Percentiles rank a stretch among this genome's conserved stretches.
These are phyloP conservation scores for Leccinum rimulosum DNA, from an alignment of 768 basidiomycete genomes.

Conservation along the genomic window DNA sequence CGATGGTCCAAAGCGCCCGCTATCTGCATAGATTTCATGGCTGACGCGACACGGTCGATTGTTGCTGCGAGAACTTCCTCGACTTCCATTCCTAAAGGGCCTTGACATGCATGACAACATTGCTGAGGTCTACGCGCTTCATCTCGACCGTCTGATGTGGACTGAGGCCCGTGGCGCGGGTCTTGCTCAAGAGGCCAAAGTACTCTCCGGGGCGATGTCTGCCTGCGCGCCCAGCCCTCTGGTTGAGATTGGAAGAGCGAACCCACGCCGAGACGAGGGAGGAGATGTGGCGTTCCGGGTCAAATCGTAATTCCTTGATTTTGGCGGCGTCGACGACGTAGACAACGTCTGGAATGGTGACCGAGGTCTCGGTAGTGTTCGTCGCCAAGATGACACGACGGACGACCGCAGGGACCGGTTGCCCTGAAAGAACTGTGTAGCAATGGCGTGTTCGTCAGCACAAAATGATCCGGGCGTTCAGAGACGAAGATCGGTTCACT, in stretches of 20 bases:
- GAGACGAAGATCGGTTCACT: slow-evolving; percentile 11
- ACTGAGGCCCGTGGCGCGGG: slow-evolving; percentile 57
- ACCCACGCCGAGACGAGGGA: slow-evolving; percentile 90
- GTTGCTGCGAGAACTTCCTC: slow-evolving; percentile 82
- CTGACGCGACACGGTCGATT: slow-evolving; percentile 83
- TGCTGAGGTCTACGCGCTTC: slow-evolving; percentile 86
- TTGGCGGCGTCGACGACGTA: slow-evolving; percentile 90
- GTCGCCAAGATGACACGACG: slow-evolving; percentile 90
- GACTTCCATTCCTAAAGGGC: slow-evolving; percentile 80
- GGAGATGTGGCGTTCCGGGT: slow-evolving; percentile 85
- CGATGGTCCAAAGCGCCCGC: slow-evolving; percentile 80
- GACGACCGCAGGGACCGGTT: slow-evolving; percentile 55
- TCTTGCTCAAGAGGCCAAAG: slow-evolving; percentile 73
- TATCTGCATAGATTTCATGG: slow-evolving; percentile 76
- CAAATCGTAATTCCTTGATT: slow-evolving; percentile 86
- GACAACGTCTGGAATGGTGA: slow-evolving; percentile 94
- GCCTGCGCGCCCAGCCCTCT: slow-evolving; percentile 90
- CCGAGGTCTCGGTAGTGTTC: slow-evolving; percentile 93
- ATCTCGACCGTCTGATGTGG: slow-evolving; percentile 93
- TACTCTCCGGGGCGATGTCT: slow-evolving; percentile 90
- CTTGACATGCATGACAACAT: slow-evolving; percentile 96
- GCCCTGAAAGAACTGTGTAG: slow-evolving; percentile 44
- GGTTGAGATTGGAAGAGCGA: slow-evolving; percentile 85
- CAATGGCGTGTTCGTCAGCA: background rate
- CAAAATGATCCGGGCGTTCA: background rate